Percentiles rank a stretch among this genome's conserved stretches.
These are phyloP conservation scores for Suillus fuscotomentosus DNA, from an alignment of 768 basidiomycete genomes.

Conservation along the genomic window DNA sequence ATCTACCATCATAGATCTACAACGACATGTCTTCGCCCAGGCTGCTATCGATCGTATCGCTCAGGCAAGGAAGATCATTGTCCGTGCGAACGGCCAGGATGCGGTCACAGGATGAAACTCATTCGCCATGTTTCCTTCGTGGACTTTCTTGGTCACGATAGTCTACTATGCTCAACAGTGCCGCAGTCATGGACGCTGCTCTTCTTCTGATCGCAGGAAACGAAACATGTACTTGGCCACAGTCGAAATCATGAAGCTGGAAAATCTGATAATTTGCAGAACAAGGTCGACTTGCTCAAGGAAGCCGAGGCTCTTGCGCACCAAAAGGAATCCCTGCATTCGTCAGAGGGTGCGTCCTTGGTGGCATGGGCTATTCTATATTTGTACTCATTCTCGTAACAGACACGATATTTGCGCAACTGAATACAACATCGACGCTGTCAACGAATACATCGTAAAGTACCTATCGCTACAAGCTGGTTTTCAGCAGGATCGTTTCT, in stretches of 20 bases:
- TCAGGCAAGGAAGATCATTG: constrained; percentile 65
- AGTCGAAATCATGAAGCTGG: constrained; percentile 98
- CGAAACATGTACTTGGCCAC: constrained; percentile 97
- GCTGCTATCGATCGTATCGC: constrained; percentile 90
- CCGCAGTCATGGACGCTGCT: constrained; percentile 99
- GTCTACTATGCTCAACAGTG: constrained; percentile 99
- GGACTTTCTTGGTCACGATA: constrained; percentile 96
- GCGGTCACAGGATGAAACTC: constrained; percentile 87
- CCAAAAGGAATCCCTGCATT: constrained; percentile 92
- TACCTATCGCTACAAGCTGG: constrained; percentile 93
- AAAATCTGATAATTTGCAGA: constrained; percentile 96
- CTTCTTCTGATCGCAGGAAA: constrained; percentile 94
- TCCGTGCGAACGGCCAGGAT: constrained; percentile 90
- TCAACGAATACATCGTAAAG: constrained; percentile 98
- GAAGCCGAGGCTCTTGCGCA: constrained; percentile 93
- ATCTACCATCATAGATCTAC: constrained; percentile 71
- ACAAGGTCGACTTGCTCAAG: constrained; percentile 98
- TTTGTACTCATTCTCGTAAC: background rate
- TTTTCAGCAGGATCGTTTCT: constrained; percentile 88
- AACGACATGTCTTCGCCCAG: constrained; percentile 92
- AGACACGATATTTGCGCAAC: constrained; percentile 98
- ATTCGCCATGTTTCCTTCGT: constrained; percentile 98
- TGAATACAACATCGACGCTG: constrained; percentile 99
- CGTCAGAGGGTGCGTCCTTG: constrained; percentile 72
- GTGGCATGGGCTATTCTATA: background rate